phyloP scores from a whole-genome alignment of 805 yeast species.

The Brettanomyces naardenensis region DNA sequence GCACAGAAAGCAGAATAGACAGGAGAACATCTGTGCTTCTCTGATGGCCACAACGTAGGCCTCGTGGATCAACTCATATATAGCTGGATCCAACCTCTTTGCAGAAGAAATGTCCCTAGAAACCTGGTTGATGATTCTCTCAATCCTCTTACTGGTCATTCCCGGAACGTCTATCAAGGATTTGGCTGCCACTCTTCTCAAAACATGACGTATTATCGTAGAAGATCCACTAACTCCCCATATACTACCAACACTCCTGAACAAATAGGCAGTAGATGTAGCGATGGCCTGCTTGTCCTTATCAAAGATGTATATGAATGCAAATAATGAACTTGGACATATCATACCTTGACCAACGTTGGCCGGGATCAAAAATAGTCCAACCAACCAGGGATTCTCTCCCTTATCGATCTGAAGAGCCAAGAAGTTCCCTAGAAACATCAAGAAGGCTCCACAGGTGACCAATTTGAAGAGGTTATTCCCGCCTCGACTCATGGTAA shows the following conservation, averaged over 20 bases:
- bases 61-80: not conserved
- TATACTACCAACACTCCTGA: conserved; percentile 33
- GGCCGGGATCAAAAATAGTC: conserved; percentile 26
- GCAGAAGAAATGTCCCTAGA: conserved; percentile 1
- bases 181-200: not conserved
- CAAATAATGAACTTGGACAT: conserved; percentile 29
- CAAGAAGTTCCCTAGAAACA: conserved; percentile 29
- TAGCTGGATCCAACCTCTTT: not conserved
- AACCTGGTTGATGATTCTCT: not conserved
- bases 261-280: conserved; percentile 30
- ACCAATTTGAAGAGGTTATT: conserved; percentile 23
- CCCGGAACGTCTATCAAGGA: conserved; percentile 1
- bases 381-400: conserved; percentile 22
- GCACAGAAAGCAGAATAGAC: not conserved
- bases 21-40: not conserved
- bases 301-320: conserved; percentile 28
- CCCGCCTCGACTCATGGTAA: conserved; percentile 26
- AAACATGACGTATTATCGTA: conserved; percentile 8
- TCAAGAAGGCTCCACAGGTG: conserved; percentile 26
- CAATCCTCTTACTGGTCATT: not conserved
- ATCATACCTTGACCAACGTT: conserved; percentile 33
- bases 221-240: conserved; percentile 31
- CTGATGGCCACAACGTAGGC: not conserved
- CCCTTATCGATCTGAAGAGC: conserved; percentile 18
- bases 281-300: conserved; percentile 29